phyloP scores from a whole-genome alignment of 768 basidiomycete species.

The Porphyrellus cyaneotinctus region DNA sequence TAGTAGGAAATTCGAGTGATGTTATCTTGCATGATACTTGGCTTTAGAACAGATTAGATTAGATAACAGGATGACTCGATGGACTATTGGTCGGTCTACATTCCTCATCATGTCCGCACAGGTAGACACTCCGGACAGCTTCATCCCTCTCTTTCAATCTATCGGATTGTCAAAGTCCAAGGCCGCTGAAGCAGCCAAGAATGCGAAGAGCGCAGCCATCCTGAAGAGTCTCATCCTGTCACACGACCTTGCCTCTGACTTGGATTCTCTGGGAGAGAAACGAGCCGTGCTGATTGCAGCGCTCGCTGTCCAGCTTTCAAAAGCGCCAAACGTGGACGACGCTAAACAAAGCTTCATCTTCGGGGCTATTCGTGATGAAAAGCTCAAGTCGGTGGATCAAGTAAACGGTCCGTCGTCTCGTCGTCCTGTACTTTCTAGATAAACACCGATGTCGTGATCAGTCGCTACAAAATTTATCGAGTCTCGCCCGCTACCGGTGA shows the following conservation, averaged over 20 bases:
- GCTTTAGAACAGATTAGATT: constrained; percentile 23
- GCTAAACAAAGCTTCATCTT: constrained; percentile 61
- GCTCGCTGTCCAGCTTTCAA: constrained; percentile 59
- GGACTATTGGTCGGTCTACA: not conserved
- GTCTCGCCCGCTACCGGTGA: constrained; percentile 52
- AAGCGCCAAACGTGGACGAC: constrained; percentile 45
- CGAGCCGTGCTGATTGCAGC: constrained; percentile 66
- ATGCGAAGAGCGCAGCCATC: constrained; percentile 66
- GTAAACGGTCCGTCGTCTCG: constrained; percentile 60
- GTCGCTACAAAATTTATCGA: constrained; percentile 71
- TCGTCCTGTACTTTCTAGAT: not conserved
- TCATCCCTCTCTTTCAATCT: constrained; percentile 55
- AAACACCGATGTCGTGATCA: constrained; percentile 7
- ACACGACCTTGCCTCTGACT: constrained; percentile 39
- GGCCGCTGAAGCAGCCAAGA: constrained; percentile 79
- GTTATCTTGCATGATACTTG: constrained; percentile 25
- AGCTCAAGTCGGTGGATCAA: constrained; percentile 80
- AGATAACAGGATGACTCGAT: constrained; percentile 7
- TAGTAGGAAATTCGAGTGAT: constrained; percentile 20
- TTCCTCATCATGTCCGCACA: constrained; percentile 14
- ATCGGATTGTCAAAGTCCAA: constrained; percentile 75
- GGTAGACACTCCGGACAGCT: constrained; percentile 9
- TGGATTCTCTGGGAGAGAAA: constrained; percentile 66
- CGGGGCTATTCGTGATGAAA: constrained; percentile 63
- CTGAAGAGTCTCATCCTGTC: constrained; percentile 67